Evolutionary conservation across 441 rosid species (phyloP), one percentile per base, ranked within the genome.

Genomic region (Gossypium gossypioides): DNA sequence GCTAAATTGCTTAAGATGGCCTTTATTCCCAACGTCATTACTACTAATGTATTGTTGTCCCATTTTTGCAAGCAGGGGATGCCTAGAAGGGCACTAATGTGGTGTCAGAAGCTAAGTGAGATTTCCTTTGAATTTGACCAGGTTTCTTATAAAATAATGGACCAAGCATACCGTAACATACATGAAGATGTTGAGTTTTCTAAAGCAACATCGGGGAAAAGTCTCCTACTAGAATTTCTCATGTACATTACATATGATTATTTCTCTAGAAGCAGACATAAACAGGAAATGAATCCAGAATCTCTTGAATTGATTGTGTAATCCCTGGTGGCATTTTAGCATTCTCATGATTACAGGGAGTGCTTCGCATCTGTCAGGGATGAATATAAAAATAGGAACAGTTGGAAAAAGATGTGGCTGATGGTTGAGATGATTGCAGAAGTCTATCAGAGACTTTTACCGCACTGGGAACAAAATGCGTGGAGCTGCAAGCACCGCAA

Each of bases 1-100:
- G 96, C 90, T 46, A 90, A 87, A 72, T 78, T 90, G 84, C 83
- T 90, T 52, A 90, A 90, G 87, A 82, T 86, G 87, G 87, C 88
- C 69, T 88, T 88, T 73, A 72, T 82, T 74, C 92, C 96, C 37
- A 83, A 90, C 70, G 81, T 83, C 16, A 74, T 81, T 22, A 90
- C 96, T 0, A 72, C 73, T 65, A 90, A 90, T 69, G 72, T 81
- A 19, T 72, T 90, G 24, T 64, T 90, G 74, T 83, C 96, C 46
- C 87, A 86, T 15, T 86, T 84, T 58, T 82, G 73, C 83, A 86
- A 79, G 83, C 91, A 85, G 24, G 93, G 96, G 54, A 84, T 90
- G 89, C 86, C 91, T 3, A 84, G 87, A 72, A 88, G 76, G 81
- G 70, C 90, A 40, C 64, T 88, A 65, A 55, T 80, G 71, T 90